Conservation (phyloP, 2,329 filamentous ascomycete species). For the Pleoardoris graminearum region DNA sequence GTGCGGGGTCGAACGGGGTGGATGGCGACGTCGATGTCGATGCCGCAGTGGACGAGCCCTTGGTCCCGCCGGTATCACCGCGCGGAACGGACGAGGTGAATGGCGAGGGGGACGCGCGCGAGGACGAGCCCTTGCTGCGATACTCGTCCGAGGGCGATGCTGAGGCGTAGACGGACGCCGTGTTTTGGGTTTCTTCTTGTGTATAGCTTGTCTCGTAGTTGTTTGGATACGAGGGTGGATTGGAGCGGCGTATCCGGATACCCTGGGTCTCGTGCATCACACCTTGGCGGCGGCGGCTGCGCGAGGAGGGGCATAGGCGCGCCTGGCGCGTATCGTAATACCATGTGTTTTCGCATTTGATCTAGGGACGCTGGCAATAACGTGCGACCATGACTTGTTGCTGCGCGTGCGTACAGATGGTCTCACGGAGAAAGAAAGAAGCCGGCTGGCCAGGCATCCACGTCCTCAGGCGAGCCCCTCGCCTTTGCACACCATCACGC, state of each 20-base stretch:
- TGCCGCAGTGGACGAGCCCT: constrained; percentile 9
- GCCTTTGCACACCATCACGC: too few species aligned
- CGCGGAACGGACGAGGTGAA: background rate
- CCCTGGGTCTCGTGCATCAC: background rate
- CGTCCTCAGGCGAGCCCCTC: too few species aligned
- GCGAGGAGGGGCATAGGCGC: background rate
- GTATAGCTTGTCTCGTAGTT: background rate
- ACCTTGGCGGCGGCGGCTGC: background rate
- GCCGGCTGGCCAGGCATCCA: too few species aligned
- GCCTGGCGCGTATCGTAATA: too few species aligned
- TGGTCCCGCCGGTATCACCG: background rate
- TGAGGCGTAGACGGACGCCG: background rate
- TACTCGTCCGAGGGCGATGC: background rate
- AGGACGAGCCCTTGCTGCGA: background rate
- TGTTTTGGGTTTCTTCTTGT: background rate
- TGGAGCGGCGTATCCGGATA: background rate
- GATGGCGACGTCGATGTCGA: constrained; percentile 21
- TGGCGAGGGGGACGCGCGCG: background rate
- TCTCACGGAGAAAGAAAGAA: too few species aligned
- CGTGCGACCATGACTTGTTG: too few species aligned
- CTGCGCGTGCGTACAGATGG: too few species aligned
- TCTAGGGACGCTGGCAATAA: too few species aligned
- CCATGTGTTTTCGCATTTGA: too few species aligned
- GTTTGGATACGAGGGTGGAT: background rate
- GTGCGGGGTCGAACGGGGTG: too few species aligned